Base-by-base conservation (phyloP, 441 rosid genomes). In the Brassica hybrid region DNA sequence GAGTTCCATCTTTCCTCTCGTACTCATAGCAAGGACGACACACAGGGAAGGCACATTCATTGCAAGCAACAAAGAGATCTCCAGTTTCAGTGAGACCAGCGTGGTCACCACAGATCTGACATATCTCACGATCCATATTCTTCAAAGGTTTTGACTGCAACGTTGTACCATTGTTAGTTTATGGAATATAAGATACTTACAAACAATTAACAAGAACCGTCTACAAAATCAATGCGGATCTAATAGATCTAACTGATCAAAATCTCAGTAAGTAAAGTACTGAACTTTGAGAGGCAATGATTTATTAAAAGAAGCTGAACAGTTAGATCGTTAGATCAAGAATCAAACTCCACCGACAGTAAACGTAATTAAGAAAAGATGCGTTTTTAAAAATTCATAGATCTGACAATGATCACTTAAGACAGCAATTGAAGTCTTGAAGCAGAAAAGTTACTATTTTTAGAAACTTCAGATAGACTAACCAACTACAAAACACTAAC, bases 21-120 rank as follows among this genome's bases (percentile, higher is more conserved):
- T 94, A 94, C 83, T 94, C 98, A 32, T 94, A 94, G 74, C 98
- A 94, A 79, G 97, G 92, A 10, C 93, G 92, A 77, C 98, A 94
- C 79, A 94, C 97, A 8, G 98, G 98, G 79, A 92, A 94, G 52
- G 88, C 98, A 85, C 98, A 94, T 85, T 94, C 98, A 73, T 90
- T 91, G 79, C 98, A 94, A 80, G 97, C 97, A 23, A 94, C 98
- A 79, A 92, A 94, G 25, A 85, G 70, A 84, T 92, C 97, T 16
- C 92, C 89, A 11, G 61, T 80, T 56, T 88, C 87, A 23, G 88
- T 76, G 43, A 80, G 77, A 50, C 94, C 98, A 78, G 86, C 98
- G 65, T 79, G 83, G 73, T 93, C 99, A 36, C 96, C 97, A 81
- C 99, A 94, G 82, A 94, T 94, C 88, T 94, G 97, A 71, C 98